phyloP scores from a whole-genome alignment of 192 early-diverging fungal species.

The Cladochytrium replicatum region DNA sequence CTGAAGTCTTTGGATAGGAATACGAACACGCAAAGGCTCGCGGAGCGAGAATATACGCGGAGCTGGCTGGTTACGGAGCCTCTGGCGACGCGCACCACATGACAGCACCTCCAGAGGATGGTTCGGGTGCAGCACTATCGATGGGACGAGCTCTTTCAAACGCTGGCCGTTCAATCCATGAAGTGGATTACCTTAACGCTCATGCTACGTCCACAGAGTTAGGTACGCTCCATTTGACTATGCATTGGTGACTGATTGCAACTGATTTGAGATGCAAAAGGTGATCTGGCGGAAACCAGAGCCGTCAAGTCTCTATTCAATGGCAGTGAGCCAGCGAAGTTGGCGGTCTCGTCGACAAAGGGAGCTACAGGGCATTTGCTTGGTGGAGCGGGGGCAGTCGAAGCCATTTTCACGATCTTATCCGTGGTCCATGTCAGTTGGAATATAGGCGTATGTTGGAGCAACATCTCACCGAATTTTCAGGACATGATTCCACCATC shows the following conservation, averaged over 20 bases:
- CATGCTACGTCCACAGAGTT: constrained; percentile 85
- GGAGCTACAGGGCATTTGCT: constrained; percentile 86
- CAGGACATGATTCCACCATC: constrained; percentile 74
- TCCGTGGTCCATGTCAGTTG: constrained; percentile 52
- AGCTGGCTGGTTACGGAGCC: constrained; percentile 80
- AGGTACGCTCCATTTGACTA: constrained; percentile 26
- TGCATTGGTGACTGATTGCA: not conserved
- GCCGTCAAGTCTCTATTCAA: constrained; percentile 75
- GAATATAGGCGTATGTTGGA: not conserved
- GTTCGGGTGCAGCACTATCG: constrained; percentile 73
- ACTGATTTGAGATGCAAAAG: constrained; percentile 26
- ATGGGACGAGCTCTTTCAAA: constrained; percentile 70
- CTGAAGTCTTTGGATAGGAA: constrained; percentile 28
- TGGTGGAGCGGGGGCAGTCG: constrained; percentile 91
- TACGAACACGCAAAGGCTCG: constrained; percentile 73
- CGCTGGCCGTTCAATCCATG: constrained; percentile 44
- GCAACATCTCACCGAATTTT: too few relatives aligned
- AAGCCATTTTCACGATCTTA: constrained; percentile 81
- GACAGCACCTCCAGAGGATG: constrained; percentile 81
- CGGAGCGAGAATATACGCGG: constrained; percentile 84
- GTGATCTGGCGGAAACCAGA: constrained; percentile 75
- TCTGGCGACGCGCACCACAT: constrained; percentile 89
- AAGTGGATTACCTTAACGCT: constrained; percentile 84
- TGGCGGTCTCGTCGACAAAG: constrained; percentile 84
- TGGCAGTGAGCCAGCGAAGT: not conserved